These are phyloP conservation scores for Endocarpon pusillum DNA, from an alignment of 495 filamentous ascomycete genomes.

Conservation along the genomic window DNA sequence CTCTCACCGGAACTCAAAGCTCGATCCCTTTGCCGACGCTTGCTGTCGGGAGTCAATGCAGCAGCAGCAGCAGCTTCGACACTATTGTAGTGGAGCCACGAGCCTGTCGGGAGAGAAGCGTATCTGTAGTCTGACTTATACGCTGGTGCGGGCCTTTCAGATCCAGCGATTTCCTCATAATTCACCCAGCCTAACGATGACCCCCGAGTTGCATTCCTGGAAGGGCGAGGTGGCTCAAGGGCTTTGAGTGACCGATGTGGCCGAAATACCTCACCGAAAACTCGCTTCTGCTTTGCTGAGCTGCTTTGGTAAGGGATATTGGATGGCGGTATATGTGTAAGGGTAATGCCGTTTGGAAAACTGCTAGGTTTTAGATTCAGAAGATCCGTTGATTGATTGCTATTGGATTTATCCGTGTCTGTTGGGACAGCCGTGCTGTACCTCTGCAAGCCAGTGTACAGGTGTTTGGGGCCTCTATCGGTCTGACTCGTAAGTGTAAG, in stretches of 20 bases:
- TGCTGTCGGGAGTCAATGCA: slow-evolving; percentile 38
- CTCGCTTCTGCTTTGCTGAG: slow-evolving; percentile 35
- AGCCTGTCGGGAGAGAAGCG: too few species aligned
- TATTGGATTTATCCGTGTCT: slow-evolving; percentile 21
- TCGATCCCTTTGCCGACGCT: slow-evolving; percentile 52
- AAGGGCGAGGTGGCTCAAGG: slow-evolving; percentile 43
- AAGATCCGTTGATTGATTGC: slow-evolving; percentile 24
- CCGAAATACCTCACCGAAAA: slow-evolving; percentile 62
- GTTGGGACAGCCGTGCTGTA: slow-evolving; percentile 19
- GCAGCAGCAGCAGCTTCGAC: slow-evolving; percentile 39
- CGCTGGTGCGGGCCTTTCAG: too few species aligned
- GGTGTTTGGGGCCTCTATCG: slow-evolving; percentile 51
- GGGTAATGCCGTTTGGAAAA: slow-evolving; percentile 56
- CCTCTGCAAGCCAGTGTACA: slow-evolving; percentile 68
- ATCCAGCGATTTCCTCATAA: too few species aligned
- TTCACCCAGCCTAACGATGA: slow-evolving; percentile 1
- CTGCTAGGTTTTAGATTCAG: slow-evolving; percentile 41
- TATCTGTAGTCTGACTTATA: too few species aligned
- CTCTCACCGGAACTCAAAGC: slow-evolving; percentile 49
- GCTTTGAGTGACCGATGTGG: slow-evolving; percentile 48
- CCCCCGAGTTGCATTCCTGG: neutral
- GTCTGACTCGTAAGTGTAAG: slow-evolving; percentile 53
- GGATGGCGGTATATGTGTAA: slow-evolving; percentile 48
- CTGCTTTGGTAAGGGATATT: slow-evolving; percentile 22
- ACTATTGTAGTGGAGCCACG: too few species aligned